phyloP scores from a whole-genome alignment of 306 rosid species.

The Citrullus mucosospermus region DNA sequence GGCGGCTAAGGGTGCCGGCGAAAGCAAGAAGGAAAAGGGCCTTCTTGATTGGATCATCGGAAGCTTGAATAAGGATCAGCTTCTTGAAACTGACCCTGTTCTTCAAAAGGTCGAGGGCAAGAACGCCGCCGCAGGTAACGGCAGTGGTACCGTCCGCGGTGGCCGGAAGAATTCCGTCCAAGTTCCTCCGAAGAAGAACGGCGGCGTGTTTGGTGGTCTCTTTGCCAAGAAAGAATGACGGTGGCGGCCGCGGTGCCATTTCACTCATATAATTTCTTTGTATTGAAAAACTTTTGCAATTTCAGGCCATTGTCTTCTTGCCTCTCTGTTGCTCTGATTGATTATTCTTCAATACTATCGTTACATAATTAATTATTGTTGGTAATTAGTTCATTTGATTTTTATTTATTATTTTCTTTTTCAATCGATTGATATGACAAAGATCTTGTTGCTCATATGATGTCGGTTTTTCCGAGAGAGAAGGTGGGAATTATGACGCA shows the following conservation, averaged over 20 bases:
- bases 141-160: not conserved
- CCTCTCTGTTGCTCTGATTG: not conserved
- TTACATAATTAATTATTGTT: not conserved
- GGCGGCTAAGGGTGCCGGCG: constrained; percentile 32
- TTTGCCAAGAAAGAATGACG: constrained; percentile 40
- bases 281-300: not conserved
- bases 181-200: constrained; percentile 46
- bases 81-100: constrained; percentile 45
- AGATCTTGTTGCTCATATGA: not conserved
- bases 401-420: not conserved
- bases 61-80: constrained; percentile 38
- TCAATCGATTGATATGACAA: not conserved
- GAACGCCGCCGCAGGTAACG: constrained; percentile 5
- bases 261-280: not conserved
- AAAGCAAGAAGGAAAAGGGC: constrained; percentile 39
- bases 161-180: constrained; percentile 40
- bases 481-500: not conserved
- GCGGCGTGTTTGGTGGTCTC: constrained; percentile 26
- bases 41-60: constrained; percentile 50
- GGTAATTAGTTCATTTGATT: not conserved
- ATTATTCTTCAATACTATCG: not conserved
- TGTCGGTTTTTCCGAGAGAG: not conserved
- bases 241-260: not conserved
- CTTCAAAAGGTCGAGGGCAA: constrained; percentile 55
- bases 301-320: not conserved